phyloP scores from a whole-genome alignment of 495 filamentous ascomycete genomes.

The Cairneyella variabilis region DNA sequence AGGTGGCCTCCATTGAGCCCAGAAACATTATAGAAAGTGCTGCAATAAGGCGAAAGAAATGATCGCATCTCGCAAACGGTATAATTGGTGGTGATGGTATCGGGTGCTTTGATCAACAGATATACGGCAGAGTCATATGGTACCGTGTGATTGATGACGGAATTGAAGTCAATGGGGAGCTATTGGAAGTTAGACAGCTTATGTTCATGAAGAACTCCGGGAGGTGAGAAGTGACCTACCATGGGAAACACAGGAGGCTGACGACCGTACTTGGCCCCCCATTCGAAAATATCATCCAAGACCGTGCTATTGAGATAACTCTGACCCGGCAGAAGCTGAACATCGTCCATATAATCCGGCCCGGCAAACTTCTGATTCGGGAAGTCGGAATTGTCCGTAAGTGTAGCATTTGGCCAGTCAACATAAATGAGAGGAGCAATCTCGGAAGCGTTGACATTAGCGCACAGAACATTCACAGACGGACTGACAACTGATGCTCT shows the following conservation, averaged over 20 bases:
- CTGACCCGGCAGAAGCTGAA: slow-evolving; percentile 24
- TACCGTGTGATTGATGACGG: slow-evolving; percentile 51
- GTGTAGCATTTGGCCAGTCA: slow-evolving; percentile 45
- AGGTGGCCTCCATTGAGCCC: slow-evolving; percentile 52
- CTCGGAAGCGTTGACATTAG: slow-evolving; percentile 53
- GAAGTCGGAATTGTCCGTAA: slow-evolving; percentile 18
- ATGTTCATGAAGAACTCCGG: no score
- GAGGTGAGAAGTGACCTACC: slow-evolving; percentile 28
- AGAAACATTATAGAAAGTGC: slow-evolving; percentile 55
- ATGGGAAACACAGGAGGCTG: slow-evolving; percentile 61
- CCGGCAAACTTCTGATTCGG: slow-evolving; percentile 20
- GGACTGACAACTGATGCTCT: slow-evolving; percentile 62
- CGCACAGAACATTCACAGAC: slow-evolving; percentile 66
- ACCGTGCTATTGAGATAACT: slow-evolving; percentile 52
- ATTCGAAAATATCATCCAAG: slow-evolving; percentile 67
- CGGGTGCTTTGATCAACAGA: slow-evolving; percentile 51
- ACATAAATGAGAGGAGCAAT: slow-evolving; percentile 59
- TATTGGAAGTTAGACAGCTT: no score
- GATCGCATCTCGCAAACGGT: slow-evolving; percentile 61
- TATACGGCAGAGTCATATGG: slow-evolving; percentile 52
- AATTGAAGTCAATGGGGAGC: slow-evolving; percentile 58
- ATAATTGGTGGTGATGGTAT: slow-evolving; percentile 35
- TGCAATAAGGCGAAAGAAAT: slow-evolving; percentile 55
- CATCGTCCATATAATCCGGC: slow-evolving; percentile 26
- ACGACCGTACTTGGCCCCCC: slow-evolving; percentile 45